Evolutionary conservation across 2,329 filamentous ascomycete species (phyloP).

Genomic region (Metarhizium album): DNA sequence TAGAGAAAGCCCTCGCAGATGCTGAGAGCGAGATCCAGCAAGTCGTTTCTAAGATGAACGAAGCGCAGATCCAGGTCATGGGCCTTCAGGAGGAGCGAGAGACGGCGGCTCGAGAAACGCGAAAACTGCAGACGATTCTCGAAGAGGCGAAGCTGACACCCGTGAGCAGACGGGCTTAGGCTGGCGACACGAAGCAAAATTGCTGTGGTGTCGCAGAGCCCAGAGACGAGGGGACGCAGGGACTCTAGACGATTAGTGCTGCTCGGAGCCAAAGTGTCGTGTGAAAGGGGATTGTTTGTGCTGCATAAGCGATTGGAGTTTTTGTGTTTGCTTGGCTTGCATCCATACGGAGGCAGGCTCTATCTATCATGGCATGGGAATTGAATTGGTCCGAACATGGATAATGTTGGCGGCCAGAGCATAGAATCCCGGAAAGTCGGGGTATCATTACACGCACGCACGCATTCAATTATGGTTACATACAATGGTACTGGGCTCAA

Average conservation of each 20-base stretch:
- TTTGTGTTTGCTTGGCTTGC: conserved; percentile 15
- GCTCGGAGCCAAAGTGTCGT: not conserved
- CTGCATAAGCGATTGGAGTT: conserved; percentile 30
- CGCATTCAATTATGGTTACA: not conserved
- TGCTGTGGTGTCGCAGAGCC: not conserved
- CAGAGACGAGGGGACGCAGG: too few species aligned
- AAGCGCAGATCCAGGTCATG: conserved; percentile 72
- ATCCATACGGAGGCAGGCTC: conserved; percentile 10
- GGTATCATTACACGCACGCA: not conserved
- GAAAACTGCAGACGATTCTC: conserved; percentile 56
- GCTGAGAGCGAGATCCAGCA: conserved; percentile 70
- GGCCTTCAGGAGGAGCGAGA: conserved; percentile 68
- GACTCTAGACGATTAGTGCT: not conserved
- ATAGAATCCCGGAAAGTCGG: not conserved
- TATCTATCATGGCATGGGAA: conserved; percentile 2
- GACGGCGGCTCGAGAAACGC: conserved; percentile 61
- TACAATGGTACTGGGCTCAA: not conserved
- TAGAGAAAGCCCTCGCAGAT: conserved; percentile 58
- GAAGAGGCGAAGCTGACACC: conserved; percentile 50
- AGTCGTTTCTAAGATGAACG: conserved; percentile 70
- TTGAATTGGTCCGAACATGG: not conserved
- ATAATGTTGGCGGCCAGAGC: not conserved
- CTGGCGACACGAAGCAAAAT: not conserved
- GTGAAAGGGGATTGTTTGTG: conserved; percentile 6
- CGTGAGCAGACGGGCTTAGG: conserved; percentile 11